Evolutionary conservation across 1,284 basidiomycete genomes (phyloP), one percentile per base, ranked within the genome.

Genomic region (Ganoderma lucidum): DNA sequence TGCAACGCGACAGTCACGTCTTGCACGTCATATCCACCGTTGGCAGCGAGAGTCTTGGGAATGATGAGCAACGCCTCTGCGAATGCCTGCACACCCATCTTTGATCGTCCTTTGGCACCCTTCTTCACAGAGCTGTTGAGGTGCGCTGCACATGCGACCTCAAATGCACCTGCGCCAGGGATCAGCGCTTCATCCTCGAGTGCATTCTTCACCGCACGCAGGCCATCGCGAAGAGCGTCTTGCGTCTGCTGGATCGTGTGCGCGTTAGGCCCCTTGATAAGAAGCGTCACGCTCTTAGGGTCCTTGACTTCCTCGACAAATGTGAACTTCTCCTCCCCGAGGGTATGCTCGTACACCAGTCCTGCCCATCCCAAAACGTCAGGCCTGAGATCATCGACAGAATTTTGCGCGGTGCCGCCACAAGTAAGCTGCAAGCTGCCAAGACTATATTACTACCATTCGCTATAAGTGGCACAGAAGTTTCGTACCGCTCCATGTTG

Each of bases 241-340:
- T 97, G 95, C 75, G 98, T 97, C 83, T 98, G 98, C 75, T 94
- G 90, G 76, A 94, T 98, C 62, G 97, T 99, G 84, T 99, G 96
- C 8, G 93, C 87, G 82, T 99, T 99, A 68, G 97, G 98, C n/a
- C 96, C 97, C 83, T 98, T 98, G 86, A 99, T 95, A 71, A 99
- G 87, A 67, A 99, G 87, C 8, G 98, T 99, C 48, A 99, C 98
- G 71, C 92, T 94, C 87, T 96, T 97, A n/a, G 98, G 97, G 70
- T 94, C 91, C 82, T 93, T 95, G 80, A 98, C 96, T 73, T 99
- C 96, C 82, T 99, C 98, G 62, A 99, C 88, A 80, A 99, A 99
- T 0, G 98, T 99, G 83, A 90, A 99, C 81, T 99, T 99, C 80
- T 99, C 98, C 83, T 99, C 98, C 74, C 98, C 97, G 35, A 99